A percentile compares a stretch with the other conserved stretches of the same genome.
These are phyloP conservation scores for Stachybotrys echinatus DNA, from an alignment of 2,329 filamentous ascomycete genomes.

Conservation along the genomic window DNA sequence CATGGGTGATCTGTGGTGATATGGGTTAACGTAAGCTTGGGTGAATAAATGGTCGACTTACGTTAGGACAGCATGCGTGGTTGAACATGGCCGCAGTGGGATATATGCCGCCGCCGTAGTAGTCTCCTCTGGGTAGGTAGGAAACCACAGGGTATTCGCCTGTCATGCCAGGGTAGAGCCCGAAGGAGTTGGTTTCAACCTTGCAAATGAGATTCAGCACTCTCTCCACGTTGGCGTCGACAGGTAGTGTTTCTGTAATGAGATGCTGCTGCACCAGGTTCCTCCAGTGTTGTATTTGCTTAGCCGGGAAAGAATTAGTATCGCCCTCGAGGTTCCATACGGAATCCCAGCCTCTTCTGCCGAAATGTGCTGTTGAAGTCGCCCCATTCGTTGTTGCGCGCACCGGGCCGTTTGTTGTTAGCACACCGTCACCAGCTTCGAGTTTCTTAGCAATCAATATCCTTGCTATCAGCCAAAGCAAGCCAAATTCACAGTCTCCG, in stretches of 20 bases:
- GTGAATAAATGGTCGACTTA: not conserved
- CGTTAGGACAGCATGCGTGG: conserved; percentile 10
- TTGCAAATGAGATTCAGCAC: conserved; percentile 7
- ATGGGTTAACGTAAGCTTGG: not conserved
- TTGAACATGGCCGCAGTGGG: conserved; percentile 10
- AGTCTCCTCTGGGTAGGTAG: conserved; percentile 4
- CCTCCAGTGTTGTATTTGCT: conserved; percentile 4
- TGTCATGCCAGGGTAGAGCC: conserved; percentile 8
- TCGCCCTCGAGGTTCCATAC: conserved; percentile 7
- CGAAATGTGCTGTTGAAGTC: conserved; percentile 2
- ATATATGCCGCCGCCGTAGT: conserved; percentile 8
- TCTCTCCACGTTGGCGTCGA: not conserved
- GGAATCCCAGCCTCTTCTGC: conserved; percentile 4
- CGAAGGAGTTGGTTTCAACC: conserved; percentile 9
- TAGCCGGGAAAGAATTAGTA: not conserved
- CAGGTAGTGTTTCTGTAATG: not conserved
- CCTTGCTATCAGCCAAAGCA: conserved; percentile 8
- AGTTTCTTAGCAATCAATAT: conserved; percentile 3
- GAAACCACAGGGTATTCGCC: conserved; percentile 4
- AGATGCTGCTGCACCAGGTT: not conserved
- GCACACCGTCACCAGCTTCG: not conserved
- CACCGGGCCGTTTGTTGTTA: not conserved
- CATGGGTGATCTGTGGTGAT: conserved; percentile 5
- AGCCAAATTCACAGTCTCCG: conserved; percentile 5
- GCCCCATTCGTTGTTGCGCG: not conserved